Evolutionary conservation across 257 asterid species (phyloP).

Genomic region (Capsicum baccatum): DNA sequence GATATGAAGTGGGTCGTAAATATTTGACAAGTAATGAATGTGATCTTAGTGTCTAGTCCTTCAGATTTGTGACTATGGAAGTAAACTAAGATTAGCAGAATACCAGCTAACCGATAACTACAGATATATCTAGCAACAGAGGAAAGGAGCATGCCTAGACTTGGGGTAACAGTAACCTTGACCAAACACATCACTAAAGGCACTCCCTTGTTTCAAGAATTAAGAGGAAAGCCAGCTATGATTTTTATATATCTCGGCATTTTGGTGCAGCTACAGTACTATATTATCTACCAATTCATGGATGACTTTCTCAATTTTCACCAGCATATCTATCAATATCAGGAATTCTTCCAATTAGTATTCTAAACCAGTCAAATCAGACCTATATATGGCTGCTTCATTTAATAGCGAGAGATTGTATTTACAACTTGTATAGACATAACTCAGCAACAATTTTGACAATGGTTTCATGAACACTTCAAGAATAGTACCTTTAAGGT

Average conservation of each 20-base stretch:
- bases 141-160: no score
- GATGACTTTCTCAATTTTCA: constrained; percentile 72
- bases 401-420: background rate
- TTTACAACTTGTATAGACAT: background rate
- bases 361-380: background rate
- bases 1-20: no score
- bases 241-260: background rate
- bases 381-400: constrained; percentile 15
- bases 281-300: constrained; percentile 59
- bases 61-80: no score
- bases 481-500: background rate
- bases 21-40: no score
- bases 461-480: background rate
- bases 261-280: constrained; percentile 35
- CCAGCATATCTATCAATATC: constrained; percentile 60
- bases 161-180: no score
- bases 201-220: background rate
- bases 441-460: background rate
- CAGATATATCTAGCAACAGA: no score
- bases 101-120: no score
- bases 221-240: constrained; percentile 25
- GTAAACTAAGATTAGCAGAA: no score
- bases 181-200: no score
- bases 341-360: constrained; percentile 32
- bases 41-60: no score